Percentiles rank a stretch among this genome's conserved stretches.
Evolutionary conservation across 2,329 filamentous ascomycete species (phyloP).

Genomic region (Paraconiothyrium sp.): DNA sequence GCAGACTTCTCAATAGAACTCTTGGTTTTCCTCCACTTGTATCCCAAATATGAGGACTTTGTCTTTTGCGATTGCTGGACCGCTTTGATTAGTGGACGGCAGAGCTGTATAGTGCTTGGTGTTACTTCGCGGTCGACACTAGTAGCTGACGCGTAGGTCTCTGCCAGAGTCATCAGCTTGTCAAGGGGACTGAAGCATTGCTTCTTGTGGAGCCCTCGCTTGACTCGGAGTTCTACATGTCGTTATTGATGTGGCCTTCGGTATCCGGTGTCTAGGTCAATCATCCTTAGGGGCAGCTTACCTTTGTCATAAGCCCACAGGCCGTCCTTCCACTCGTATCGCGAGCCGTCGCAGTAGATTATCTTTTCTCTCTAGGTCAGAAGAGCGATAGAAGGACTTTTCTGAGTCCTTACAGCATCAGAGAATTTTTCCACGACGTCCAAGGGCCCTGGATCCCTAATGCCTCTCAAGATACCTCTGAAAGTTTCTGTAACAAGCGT

Average conservation of each 20-base stretch:
- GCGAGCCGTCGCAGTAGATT: conserved; percentile 6
- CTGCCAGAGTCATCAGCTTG: neutral
- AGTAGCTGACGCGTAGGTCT: neutral
- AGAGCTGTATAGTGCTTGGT: conserved; percentile 7
- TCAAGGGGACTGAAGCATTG: neutral
- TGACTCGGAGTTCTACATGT: neutral
- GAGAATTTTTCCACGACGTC: too few relatives aligned
- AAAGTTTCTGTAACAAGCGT: conserved; percentile 1
- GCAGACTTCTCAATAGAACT: conserved; percentile 1
- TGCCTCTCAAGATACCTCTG: too few relatives aligned
- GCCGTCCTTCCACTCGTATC: conserved; percentile 7
- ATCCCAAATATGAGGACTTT: neutral
- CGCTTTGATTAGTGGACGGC: neutral
- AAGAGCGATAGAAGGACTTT: neutral
- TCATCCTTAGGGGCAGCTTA: neutral
- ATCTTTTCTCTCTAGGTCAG: neutral
- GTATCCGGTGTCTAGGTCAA: neutral
- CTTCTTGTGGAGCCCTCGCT: neutral
- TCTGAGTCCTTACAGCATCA: neutral
- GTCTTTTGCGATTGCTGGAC: neutral
- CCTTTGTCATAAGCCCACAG: conserved; percentile 4
- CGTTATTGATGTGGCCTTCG: neutral
- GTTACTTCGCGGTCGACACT: too few relatives aligned
- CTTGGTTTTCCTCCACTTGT: neutral
- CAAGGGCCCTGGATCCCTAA: too few relatives aligned